These are phyloP conservation scores for Phytophthora sansomeana DNA, from an alignment of 352 stramenopile genomes.

Conservation along the genomic window DNA sequence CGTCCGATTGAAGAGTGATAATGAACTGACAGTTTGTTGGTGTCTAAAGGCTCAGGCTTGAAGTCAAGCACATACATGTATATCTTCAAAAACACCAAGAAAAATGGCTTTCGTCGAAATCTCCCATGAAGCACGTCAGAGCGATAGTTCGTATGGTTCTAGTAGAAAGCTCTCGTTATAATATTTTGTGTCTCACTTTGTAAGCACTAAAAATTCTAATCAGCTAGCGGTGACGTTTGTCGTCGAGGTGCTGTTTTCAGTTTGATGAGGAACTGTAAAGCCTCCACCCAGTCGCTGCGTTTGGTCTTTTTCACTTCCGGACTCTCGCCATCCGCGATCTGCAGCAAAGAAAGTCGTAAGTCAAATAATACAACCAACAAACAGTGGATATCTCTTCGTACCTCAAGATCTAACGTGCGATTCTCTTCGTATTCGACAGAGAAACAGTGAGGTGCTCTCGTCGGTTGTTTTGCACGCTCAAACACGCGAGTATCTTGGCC, in stretches of 20 bases:
- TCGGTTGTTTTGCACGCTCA: constrained; percentile 62
- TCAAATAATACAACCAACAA: neutral
- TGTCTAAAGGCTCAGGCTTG: too few species aligned
- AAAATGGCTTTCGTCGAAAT: constrained; percentile 5
- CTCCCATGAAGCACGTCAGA: neutral
- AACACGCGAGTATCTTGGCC: constrained; percentile 72
- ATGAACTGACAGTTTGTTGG: too few species aligned
- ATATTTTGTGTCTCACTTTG: too few species aligned
- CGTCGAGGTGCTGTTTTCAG: constrained; percentile 46
- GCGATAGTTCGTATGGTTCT: neutral
- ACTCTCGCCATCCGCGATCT: constrained; percentile 74
- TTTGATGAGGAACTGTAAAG: constrained; percentile 76
- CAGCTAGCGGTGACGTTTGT: constrained; percentile 9
- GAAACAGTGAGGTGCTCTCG: constrained; percentile 68
- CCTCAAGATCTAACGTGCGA: constrained; percentile 79
- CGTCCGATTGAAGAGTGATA: too few species aligned
- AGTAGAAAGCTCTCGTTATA: too few species aligned
- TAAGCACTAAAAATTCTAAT: too few species aligned
- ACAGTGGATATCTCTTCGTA: constrained; percentile 24
- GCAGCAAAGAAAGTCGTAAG: neutral
- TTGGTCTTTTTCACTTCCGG: constrained; percentile 68
- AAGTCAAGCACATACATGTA: too few species aligned
- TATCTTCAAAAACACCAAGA: too few species aligned
- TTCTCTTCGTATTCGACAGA: constrained; percentile 82
- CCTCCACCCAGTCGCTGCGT: constrained; percentile 72